phyloP scores from a whole-genome alignment of 2,329 filamentous ascomycete species.

The Bipolaris oryzae region DNA sequence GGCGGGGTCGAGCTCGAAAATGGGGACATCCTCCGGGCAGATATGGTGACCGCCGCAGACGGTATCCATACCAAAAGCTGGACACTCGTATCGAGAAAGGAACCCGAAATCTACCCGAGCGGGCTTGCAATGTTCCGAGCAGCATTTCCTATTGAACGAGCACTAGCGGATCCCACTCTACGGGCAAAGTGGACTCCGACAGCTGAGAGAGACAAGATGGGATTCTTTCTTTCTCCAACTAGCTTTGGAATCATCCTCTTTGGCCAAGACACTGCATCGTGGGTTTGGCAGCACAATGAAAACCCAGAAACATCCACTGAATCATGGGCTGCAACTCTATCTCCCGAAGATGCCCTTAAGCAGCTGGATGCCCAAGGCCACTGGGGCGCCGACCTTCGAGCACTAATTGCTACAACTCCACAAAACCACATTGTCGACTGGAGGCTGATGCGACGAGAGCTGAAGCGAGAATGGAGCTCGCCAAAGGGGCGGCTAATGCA shows the following conservation, averaged over 20 bases:
- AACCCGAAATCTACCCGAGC: slow-evolving; percentile 1
- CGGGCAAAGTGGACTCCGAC: slow-evolving; percentile 1
- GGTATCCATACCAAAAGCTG: background rate
- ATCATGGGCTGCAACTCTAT: background rate
- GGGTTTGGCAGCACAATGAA: slow-evolving; percentile 2
- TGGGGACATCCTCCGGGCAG: too few species aligned
- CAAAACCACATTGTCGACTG: too few species aligned
- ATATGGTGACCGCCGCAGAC: too few species aligned
- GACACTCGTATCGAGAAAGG: slow-evolving; percentile 1
- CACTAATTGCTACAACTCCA: too few species aligned
- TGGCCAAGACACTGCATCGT: background rate
- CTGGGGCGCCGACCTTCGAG: too few species aligned
- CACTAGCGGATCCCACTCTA: background rate
- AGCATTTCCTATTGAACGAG: slow-evolving; percentile 1
- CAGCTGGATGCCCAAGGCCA: too few species aligned
- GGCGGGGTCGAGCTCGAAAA: too few species aligned
- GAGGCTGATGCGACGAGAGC: too few species aligned
- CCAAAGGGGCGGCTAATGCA: too few species aligned
- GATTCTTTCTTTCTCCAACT: background rate
- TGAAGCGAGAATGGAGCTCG: too few species aligned
- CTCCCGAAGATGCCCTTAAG: too few species aligned
- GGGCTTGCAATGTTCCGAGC: slow-evolving; percentile 3
- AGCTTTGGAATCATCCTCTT: background rate
- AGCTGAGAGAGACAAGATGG: slow-evolving; percentile 2
- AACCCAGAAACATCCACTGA: slow-evolving; percentile 2